phyloP scores from a whole-genome alignment of 2,329 filamentous ascomycete species.

The Neonectria punicea region DNA sequence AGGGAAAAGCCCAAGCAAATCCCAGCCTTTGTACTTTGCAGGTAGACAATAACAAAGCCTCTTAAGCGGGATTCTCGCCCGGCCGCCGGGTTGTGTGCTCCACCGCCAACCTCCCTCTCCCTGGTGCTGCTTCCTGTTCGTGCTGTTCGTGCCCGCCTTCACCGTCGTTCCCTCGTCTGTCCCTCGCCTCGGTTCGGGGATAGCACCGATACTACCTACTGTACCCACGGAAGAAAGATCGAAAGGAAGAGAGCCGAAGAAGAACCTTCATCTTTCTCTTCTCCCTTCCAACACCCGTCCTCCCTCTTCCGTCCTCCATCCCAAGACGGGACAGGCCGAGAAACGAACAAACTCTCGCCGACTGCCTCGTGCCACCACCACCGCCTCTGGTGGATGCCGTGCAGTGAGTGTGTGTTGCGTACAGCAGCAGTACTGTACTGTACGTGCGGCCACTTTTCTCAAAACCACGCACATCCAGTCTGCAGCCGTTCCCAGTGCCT shows the following conservation, averaged over 20 bases:
- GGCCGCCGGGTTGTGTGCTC: slow-evolving; percentile 9
- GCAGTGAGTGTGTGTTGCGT: slow-evolving; percentile 2
- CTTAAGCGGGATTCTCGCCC: slow-evolving; percentile 27
- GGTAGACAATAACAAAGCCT: slow-evolving; percentile 49
- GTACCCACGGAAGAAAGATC: neutral
- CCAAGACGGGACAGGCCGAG: neutral
- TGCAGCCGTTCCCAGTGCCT: slow-evolving; percentile 26
- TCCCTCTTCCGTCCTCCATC: neutral
- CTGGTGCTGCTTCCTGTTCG: neutral
- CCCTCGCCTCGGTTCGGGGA: slow-evolving; percentile 5
- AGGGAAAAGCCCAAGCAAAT: slow-evolving; percentile 8
- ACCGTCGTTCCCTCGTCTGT: neutral
- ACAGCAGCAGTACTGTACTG: slow-evolving; percentile 14
- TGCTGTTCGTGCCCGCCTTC: neutral
- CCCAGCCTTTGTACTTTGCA: slow-evolving; percentile 34
- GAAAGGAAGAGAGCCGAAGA: neutral
- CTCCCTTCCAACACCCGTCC: neutral
- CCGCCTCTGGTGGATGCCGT: slow-evolving; percentile 17
- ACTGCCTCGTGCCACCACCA: neutral
- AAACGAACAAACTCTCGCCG: neutral
- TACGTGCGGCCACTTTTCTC: slow-evolving; percentile 25
- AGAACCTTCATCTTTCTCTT: neutral
- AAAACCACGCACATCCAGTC: slow-evolving; percentile 31
- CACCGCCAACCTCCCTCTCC: slow-evolving; percentile 25
- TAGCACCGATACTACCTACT: slow-evolving; percentile 1